Conservation (phyloP, 768 basidiomycete genomes). For the Pulveroboletus sp. region DNA sequence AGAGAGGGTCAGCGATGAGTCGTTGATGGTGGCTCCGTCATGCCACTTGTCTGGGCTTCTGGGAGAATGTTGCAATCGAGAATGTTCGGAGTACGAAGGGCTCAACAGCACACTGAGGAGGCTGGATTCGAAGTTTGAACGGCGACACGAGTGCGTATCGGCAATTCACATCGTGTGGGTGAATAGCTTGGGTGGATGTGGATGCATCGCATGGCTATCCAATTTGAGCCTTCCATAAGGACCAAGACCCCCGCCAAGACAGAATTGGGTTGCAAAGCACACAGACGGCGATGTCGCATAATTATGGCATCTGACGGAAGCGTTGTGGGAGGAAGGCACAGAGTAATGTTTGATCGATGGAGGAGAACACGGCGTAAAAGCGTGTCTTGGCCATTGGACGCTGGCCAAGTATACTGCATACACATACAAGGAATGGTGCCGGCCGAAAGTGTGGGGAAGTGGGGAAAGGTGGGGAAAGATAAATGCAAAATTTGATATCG, state of each 20-base stretch:
- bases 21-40: neutral
- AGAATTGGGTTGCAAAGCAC: constrained; percentile 4
- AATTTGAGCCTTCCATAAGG: constrained; percentile 9
- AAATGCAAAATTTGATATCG: constrained; percentile 4
- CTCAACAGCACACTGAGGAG: constrained; percentile 1
- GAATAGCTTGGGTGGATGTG: neutral
- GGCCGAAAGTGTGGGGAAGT: constrained; percentile 18
- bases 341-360: constrained; percentile 15
- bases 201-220: constrained; percentile 2
- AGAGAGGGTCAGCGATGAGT: neutral
- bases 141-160: neutral
- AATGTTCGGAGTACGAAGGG: neutral
- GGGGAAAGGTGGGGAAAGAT: constrained; percentile 25
- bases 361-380: constrained; percentile 6
- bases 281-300: constrained; percentile 16
- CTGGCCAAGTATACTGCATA: too few relatives aligned
- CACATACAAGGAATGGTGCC: too few relatives aligned
- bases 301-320: constrained; percentile 21
- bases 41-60: neutral
- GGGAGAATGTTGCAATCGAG: neutral
- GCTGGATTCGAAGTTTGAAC: constrained; percentile 1
- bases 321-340: constrained; percentile 22
- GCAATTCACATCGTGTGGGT: neutral
- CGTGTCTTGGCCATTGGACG: constrained; percentile 4
- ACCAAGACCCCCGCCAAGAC: constrained; percentile 9